phyloP scores from a whole-genome alignment of 2,329 filamentous ascomycete species.

The Corinectria fuckeliana region DNA sequence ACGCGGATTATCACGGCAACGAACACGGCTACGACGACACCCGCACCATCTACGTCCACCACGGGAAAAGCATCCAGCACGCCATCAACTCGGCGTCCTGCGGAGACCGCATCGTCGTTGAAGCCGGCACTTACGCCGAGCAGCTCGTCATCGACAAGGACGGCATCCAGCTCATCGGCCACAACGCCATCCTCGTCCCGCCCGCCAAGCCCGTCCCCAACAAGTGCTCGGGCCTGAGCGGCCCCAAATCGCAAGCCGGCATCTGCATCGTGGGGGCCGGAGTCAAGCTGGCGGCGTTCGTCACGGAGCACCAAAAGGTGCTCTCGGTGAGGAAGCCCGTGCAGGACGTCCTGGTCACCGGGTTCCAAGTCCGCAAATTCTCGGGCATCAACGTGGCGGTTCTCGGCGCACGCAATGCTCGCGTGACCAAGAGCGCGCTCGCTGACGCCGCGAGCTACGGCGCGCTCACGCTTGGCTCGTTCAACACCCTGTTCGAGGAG shows the following conservation, averaged over 20 bases:
- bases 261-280: slow-evolving; percentile 45
- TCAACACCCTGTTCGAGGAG: slow-evolving; percentile 35
- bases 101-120: slow-evolving; percentile 43
- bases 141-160: slow-evolving; percentile 45
- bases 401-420: slow-evolving; percentile 40
- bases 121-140: slow-evolving; percentile 42
- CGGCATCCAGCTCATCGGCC: slow-evolving; percentile 42
- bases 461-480: slow-evolving; percentile 44
- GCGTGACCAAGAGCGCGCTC: slow-evolving; percentile 37
- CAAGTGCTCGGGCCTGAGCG: slow-evolving; percentile 41
- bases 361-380: slow-evolving; percentile 43
- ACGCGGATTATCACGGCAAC: neutral
- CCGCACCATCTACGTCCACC: slow-evolving; percentile 27
- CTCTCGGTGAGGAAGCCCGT: slow-evolving; percentile 34
- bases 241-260: slow-evolving; percentile 33
- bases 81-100: slow-evolving; percentile 38
- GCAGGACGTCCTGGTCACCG: slow-evolving; percentile 41
- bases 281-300: slow-evolving; percentile 34
- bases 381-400: slow-evolving; percentile 46
- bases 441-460: slow-evolving; percentile 41
- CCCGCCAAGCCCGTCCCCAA: slow-evolving; percentile 35
- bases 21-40: slow-evolving; percentile 17
- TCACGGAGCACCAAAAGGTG: slow-evolving; percentile 42
- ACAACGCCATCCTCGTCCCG: slow-evolving; percentile 37
- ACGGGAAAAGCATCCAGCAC: slow-evolving; percentile 39